Evolutionary conservation across 2,329 filamentous ascomycete species (phyloP), one percentile per base, ranked within the genome.

Genomic region (Lasiodiplodia sp.): DNA sequence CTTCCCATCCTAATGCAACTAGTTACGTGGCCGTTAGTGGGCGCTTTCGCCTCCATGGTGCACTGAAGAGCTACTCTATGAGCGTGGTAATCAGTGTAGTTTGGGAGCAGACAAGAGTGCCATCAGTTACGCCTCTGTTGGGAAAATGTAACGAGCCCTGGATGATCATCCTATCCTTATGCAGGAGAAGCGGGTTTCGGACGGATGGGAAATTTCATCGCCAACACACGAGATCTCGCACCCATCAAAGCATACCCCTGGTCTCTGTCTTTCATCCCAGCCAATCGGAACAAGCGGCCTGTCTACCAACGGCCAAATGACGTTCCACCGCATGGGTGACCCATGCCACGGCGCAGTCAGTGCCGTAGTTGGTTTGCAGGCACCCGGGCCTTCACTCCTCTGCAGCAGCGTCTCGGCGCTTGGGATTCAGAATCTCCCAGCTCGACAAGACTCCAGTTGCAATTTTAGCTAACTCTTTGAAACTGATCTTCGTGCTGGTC

Each of bases 271-370:
- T n/a, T 8, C 34, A 12, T n/a, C 4, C 11, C n/a, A 12, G 12
- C 60, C 47, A 64, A 64, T 64, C 60, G 60, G 60, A 64, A 25
- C 18, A 4, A 3, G 3, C 60, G 60, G 60, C 47, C 31, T 25
- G 16, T 37, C 28, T 37, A 25, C 44, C 44, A 52, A 21, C 25
- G 44, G 11, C 60, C 47, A 23, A n/a, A 25, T 34, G 40, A 64
- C 21, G 28, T 64, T 14, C 60, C 47, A 38, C 38, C 60, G n/a
- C 47, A 52, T 52, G 60, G 28, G 21, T 52, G 47, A n/a, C 25
- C 47, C 47, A 12, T 37, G 55, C 34, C 55, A 3, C n/a, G 53
- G 16, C n/a, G 53, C 53, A 37, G 28, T n/a, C 28, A 21, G 53
- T 31, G 18, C 11, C 10, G 21, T 6, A 18, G 28, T 21, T 47